A percentile compares a stretch with the other conserved stretches of the same genome.
Conservation (phyloP, 2,329 filamentous ascomycete species). For the Fusarium chuoi region DNA sequence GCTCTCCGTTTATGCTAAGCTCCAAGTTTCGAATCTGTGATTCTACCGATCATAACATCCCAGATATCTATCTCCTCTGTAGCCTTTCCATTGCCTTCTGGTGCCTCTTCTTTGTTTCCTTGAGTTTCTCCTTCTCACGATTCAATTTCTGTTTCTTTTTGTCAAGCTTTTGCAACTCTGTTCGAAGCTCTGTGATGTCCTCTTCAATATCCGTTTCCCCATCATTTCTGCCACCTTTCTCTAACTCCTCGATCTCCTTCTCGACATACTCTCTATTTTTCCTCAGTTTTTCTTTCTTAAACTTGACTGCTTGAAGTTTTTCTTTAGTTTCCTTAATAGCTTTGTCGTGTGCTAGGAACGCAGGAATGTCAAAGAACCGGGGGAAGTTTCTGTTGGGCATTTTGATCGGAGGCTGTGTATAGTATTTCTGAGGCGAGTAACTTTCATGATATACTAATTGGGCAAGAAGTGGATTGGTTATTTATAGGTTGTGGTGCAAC, state of each 20-base stretch:
- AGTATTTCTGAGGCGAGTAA: no score
- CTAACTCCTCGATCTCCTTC: not conserved
- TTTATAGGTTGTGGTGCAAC: not conserved
- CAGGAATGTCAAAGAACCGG: not conserved
- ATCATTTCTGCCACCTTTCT: not conserved
- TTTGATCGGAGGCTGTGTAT: not conserved
- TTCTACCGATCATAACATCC: fast-evolving
- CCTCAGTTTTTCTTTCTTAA: not conserved
- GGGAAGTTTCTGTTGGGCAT: not conserved
- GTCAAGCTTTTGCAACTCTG: not conserved
- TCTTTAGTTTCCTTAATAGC: not conserved
- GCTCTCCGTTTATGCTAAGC: no score
- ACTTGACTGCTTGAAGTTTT: not conserved
- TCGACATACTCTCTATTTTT: not conserved
- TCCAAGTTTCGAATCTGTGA: fast-evolving
- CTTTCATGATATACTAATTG: no score
- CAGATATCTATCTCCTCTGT: not conserved
- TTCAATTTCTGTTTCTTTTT: not conserved
- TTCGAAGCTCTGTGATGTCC: not conserved
- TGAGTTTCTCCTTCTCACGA: not conserved
- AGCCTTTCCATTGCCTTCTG: not conserved
- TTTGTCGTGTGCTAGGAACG: not conserved
- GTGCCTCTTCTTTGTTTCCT: not conserved
- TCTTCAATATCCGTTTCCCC: not conserved
- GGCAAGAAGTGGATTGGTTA: no score